phyloP scores from a whole-genome alignment of 371 early-diverging fungal genomes.

The Mucor irregularis region DNA sequence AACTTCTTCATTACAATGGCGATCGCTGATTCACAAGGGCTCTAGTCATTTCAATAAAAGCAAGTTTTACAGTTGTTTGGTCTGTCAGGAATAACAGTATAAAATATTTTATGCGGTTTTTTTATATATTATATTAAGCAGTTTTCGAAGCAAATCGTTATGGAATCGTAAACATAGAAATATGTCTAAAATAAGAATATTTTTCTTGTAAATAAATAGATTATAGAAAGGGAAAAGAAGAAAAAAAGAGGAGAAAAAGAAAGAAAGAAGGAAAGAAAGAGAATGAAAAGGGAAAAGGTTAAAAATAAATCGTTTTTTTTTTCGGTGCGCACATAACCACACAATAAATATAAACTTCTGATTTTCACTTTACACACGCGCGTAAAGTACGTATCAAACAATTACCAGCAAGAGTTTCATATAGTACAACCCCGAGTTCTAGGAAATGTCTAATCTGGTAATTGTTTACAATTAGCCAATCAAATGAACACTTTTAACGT shows the following conservation, averaged over 20 bases:
- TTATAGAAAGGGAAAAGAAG: background rate
- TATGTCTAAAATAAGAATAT: background rate
- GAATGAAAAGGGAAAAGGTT: background rate
- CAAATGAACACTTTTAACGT: no score
- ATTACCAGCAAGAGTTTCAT: background rate
- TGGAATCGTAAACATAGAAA: constrained; percentile 1
- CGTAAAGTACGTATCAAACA: no score
- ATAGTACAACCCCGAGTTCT: background rate
- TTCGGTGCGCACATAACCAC: background rate
- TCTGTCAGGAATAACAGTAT: no score
- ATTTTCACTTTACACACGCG: no score
- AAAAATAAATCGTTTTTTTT: no score
- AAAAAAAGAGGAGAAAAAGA: background rate
- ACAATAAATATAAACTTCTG: no score
- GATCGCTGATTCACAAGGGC: no score
- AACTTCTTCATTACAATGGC: no score
- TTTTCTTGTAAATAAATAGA: background rate
- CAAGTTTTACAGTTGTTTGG: no score
- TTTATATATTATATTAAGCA: background rate
- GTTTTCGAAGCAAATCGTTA: background rate
- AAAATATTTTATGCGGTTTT: background rate
- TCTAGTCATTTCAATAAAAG: no score
- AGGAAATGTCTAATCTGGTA: no score
- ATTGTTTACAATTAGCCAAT: no score
- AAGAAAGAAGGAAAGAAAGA: background rate